Evolutionary conservation across 495 filamentous ascomycete species (phyloP).

Genomic region (Podospora sp.): DNA sequence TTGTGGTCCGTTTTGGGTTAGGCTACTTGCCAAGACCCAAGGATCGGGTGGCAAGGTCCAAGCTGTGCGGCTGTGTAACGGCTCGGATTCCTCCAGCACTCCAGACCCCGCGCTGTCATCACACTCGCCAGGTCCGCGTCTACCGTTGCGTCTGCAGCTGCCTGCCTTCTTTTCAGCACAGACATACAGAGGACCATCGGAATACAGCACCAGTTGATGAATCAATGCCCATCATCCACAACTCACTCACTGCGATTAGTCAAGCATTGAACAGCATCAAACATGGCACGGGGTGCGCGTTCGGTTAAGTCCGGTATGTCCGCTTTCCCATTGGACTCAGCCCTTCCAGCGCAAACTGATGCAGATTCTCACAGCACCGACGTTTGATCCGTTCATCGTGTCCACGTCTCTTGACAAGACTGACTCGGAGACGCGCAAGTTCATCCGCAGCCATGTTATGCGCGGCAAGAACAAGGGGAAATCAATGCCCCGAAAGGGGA

Average conservation of each 20-base stretch:
- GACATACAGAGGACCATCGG: too few relatives aligned
- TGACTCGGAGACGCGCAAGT: conserved; percentile 39
- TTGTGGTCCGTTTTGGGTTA: not conserved
- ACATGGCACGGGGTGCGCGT: not conserved
- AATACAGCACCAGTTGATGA: too few relatives aligned
- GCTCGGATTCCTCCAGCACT: not conserved
- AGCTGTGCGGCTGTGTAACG: too few relatives aligned
- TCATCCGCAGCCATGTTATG: conserved; percentile 55
- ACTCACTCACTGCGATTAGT: too few relatives aligned
- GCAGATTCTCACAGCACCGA: not conserved
- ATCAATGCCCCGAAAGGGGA: conserved; percentile 2
- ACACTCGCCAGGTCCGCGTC: too few relatives aligned
- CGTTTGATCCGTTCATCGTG: conserved; percentile 32
- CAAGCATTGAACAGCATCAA: too few relatives aligned
- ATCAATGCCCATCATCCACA: too few relatives aligned
- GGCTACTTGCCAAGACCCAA: not conserved
- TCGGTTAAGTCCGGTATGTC: not conserved
- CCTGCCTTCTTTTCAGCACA: too few relatives aligned
- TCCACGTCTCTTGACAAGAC: conserved; percentile 35
- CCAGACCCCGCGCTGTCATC: not conserved
- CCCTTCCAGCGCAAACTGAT: not conserved
- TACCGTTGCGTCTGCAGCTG: too few relatives aligned
- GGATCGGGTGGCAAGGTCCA: too few relatives aligned
- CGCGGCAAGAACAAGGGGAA: conserved; percentile 48
- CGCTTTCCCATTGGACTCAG: not conserved